A percentile compares a stretch with the other conserved stretches of the same genome.
Evolutionary conservation across 352 stramenopile genomes (phyloP).

Genomic region (Phytopythium delawarense): DNA sequence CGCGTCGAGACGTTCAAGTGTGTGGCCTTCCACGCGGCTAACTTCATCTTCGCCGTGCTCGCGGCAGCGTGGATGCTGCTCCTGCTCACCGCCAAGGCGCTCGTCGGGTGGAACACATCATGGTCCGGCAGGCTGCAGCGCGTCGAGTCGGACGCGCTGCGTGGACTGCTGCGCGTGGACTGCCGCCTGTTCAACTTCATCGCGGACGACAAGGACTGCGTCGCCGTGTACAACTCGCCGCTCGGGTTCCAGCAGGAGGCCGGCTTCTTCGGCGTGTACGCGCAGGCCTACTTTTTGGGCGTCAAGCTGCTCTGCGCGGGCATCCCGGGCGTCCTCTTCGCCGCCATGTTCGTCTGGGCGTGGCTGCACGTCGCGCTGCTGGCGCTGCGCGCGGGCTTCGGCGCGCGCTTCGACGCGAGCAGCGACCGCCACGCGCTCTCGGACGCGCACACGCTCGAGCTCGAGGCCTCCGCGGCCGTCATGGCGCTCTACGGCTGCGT

Average conservation of each 20-base stretch:
- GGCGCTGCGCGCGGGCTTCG: constrained; percentile 9
- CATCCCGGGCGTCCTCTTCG: constrained; percentile 33
- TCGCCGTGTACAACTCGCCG: constrained; percentile 46
- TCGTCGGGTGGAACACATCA: constrained; percentile 1
- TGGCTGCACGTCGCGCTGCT: constrained; percentile 30
- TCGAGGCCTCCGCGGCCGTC: constrained; percentile 37
- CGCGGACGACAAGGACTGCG: constrained; percentile 30
- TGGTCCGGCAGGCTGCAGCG: constrained; percentile 13
- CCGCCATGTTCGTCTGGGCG: constrained; percentile 41
- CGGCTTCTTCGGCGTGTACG: constrained; percentile 31
- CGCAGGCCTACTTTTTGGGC: constrained; percentile 54
- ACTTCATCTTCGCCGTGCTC: constrained; percentile 36
- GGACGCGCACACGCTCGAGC: constrained; percentile 30
- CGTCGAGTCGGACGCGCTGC: constrained; percentile 28
- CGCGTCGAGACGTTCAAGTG: constrained; percentile 55
- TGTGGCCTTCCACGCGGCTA: constrained; percentile 50
- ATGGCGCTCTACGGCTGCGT: constrained; percentile 49
- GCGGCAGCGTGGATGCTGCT: constrained; percentile 23
- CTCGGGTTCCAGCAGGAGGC: constrained; percentile 24
- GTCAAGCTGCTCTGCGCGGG: constrained; percentile 52
- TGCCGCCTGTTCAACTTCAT: constrained; percentile 61
- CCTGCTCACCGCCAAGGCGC: constrained; percentile 24
- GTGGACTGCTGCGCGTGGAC: constrained; percentile 33
- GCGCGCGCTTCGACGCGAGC: not conserved
- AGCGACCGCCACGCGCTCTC: constrained; percentile 9